Conservation (phyloP, 306 rosid species). For the Gleditsia sinensis region DNA sequence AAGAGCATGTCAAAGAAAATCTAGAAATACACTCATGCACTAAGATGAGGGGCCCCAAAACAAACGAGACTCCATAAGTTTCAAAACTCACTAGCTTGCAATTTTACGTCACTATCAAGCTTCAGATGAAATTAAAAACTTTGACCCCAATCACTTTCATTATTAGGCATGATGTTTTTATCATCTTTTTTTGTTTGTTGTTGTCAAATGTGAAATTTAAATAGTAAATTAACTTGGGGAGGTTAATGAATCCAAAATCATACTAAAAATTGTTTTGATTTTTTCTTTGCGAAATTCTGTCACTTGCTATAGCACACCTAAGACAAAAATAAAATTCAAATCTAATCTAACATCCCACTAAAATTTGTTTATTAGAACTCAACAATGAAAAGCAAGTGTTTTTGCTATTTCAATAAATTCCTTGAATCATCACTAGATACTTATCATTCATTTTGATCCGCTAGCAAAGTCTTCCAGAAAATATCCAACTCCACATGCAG, state of each 20-base stretch:
- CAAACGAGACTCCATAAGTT: background rate
- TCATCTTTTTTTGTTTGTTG: background rate
- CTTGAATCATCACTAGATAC: conserved; percentile 1
- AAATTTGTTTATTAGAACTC: background rate
- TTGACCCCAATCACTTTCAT: background rate
- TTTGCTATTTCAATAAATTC: background rate
- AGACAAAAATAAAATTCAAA: background rate
- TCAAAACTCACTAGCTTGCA: conserved; percentile 7
- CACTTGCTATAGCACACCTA: background rate
- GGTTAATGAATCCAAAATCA: conserved; percentile 15
- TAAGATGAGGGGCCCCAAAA: background rate
- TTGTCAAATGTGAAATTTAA: background rate
- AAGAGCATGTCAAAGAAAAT: background rate
- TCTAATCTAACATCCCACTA: background rate
- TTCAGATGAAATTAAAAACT: background rate
- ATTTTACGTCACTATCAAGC: background rate
- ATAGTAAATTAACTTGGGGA: background rate
- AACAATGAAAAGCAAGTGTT: background rate
- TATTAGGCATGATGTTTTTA: background rate
- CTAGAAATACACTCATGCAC: background rate
- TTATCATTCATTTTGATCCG: background rate
- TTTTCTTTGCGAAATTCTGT: background rate
- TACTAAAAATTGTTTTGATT: too few species aligned
- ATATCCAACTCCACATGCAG: conserved; percentile 5
- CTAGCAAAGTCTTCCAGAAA: background rate